Evolutionary conservation across 192 early-diverging fungal species (phyloP).

Genomic region (Coemansia reversa): DNA sequence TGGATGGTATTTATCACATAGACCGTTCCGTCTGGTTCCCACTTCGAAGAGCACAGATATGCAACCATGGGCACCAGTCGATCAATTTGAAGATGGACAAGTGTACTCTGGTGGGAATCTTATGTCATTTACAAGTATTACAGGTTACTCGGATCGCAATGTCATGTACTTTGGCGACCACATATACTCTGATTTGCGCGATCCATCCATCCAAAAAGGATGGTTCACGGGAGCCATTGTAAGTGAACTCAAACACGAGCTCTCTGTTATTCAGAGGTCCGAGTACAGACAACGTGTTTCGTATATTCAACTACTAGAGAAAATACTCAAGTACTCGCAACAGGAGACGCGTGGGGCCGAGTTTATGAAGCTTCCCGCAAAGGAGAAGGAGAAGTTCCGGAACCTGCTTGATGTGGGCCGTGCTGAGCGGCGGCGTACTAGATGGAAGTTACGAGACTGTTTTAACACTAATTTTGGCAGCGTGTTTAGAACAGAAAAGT

Average conservation of each 20-base stretch:
- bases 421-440: slow-evolving; percentile 43
- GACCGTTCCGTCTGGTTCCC: slow-evolving; percentile 60
- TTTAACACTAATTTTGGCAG: slow-evolving; percentile 63
- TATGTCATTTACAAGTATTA: slow-evolving; percentile 55
- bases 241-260: slow-evolving; percentile 58
- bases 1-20: slow-evolving; percentile 57
- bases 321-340: slow-evolving; percentile 59
- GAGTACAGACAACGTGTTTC: slow-evolving; percentile 55
- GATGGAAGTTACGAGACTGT: slow-evolving; percentile 52
- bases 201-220: slow-evolving; percentile 61
- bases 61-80: slow-evolving; percentile 57
- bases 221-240: slow-evolving; percentile 66
- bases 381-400: slow-evolving; percentile 35
- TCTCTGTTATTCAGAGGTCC: slow-evolving; percentile 54
- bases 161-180: slow-evolving; percentile 68
- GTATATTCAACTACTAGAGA: slow-evolving; percentile 59
- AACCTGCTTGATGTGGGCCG: slow-evolving; percentile 54
- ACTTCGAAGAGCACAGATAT: slow-evolving; percentile 13
- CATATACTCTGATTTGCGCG: slow-evolving; percentile 62
- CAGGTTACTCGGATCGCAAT: slow-evolving; percentile 59
- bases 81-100: slow-evolving; percentile 56
- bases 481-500: slow-evolving; percentile 61
- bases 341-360: slow-evolving; percentile 33
- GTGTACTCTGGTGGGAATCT: slow-evolving; percentile 65
- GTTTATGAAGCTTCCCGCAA: slow-evolving; percentile 20